A percentile compares a stretch with the other conserved stretches of the same genome.
phyloP scores from a whole-genome alignment of 352 stramenopile genomes.

The Globisporangium yorkense region DNA sequence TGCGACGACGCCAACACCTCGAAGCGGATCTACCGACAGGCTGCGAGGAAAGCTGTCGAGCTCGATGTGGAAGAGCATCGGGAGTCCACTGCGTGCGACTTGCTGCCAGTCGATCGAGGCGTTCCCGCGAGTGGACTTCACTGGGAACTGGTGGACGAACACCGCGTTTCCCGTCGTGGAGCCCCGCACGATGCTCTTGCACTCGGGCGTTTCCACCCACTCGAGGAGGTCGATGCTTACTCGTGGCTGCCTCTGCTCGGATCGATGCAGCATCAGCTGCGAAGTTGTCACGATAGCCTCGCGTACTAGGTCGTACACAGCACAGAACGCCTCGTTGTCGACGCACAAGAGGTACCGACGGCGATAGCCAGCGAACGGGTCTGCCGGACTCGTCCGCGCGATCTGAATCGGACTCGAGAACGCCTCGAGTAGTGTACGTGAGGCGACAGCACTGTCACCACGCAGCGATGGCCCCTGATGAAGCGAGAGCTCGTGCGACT shows the following conservation, averaged over 20 bases:
- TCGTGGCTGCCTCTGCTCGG: slow-evolving; percentile 1
- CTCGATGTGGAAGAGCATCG: slow-evolving; percentile 19
- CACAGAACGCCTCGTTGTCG: slow-evolving; percentile 36
- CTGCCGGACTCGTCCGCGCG: slow-evolving; percentile 2
- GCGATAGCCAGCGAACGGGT: background rate
- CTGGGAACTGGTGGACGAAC: slow-evolving; percentile 39
- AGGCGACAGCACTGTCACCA: background rate
- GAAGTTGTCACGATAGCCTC: slow-evolving; percentile 26
- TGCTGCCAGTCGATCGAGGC: slow-evolving; percentile 39
- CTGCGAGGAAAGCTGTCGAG: slow-evolving; percentile 24
- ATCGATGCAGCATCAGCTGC: slow-evolving; percentile 21
- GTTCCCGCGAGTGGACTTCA: slow-evolving; percentile 19
- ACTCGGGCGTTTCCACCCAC: slow-evolving; percentile 8
- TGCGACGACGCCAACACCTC: slow-evolving; percentile 27
- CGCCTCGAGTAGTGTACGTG: slow-evolving; percentile 5
- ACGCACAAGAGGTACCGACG: slow-evolving; percentile 25
- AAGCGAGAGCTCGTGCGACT: slow-evolving; percentile 3
- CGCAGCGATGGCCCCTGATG: background rate
- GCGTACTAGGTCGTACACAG: slow-evolving; percentile 30
- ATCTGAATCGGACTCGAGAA: slow-evolving; percentile 15
- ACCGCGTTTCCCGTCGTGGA: slow-evolving; percentile 19
- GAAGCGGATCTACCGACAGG: slow-evolving; percentile 36
- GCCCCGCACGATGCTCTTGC: slow-evolving; percentile 23
- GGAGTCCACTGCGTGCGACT: slow-evolving; percentile 30
- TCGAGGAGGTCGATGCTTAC: slow-evolving; percentile 8